Conservation (phyloP, 306 rosid genomes). For the Trifolium pratense region DNA sequence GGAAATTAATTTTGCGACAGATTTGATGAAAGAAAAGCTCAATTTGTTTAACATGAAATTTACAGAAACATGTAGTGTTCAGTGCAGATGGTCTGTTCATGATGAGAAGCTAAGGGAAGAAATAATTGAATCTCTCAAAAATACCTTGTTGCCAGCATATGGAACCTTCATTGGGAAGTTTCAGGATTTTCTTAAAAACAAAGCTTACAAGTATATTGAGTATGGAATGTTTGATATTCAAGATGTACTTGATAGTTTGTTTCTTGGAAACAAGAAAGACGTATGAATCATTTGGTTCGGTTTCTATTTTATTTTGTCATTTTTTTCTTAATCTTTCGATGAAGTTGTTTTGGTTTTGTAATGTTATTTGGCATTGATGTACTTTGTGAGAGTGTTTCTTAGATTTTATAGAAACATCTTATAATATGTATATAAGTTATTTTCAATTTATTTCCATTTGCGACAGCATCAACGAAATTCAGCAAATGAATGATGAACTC, state of each 20-base stretch:
- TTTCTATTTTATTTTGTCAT: too few species aligned
- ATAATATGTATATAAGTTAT: too few species aligned
- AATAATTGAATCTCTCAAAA: background rate
- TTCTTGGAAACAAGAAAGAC: background rate
- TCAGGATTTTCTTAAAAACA: background rate
- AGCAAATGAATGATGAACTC: too few species aligned
- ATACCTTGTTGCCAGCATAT: constrained; percentile 4
- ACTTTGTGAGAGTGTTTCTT: too few species aligned
- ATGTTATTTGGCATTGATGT: too few species aligned
- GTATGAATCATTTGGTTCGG: background rate
- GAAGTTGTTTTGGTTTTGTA: too few species aligned
- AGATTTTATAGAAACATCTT: too few species aligned
- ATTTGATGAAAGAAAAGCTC: constrained; percentile 10
- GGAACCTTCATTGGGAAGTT: constrained; percentile 10
- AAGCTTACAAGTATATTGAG: background rate
- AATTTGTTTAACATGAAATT: constrained; percentile 12
- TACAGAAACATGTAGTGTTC: constrained; percentile 2
- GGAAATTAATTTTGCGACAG: background rate
- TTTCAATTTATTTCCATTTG: too few species aligned
- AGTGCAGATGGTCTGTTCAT: constrained; percentile 13
- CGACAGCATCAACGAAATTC: too few species aligned
- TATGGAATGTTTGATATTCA: background rate
- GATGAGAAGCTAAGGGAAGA: background rate
- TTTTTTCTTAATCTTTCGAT: too few species aligned
- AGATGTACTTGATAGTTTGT: background rate